Conservation (phyloP, 345 rosid genomes). For the Moringa oleifera region DNA sequence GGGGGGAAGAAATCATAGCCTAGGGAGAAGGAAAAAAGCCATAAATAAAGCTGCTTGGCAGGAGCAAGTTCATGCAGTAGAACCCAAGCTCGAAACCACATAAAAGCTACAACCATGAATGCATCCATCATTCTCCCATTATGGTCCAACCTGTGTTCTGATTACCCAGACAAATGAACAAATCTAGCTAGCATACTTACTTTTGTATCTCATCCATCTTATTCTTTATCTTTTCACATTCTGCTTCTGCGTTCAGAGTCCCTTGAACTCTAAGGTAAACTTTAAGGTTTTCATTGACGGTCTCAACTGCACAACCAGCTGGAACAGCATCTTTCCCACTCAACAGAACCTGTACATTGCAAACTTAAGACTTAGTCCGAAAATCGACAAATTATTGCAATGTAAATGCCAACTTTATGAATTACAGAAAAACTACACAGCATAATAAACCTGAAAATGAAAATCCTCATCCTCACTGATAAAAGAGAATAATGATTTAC, state of each 20-base stretch:
- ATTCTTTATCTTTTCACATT: conserved; percentile 58
- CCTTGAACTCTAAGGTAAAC: conserved; percentile 80
- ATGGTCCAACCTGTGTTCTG: neutral
- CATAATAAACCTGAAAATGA: neutral
- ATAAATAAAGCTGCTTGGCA: no score
- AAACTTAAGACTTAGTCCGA: no score
- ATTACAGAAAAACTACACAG: no score
- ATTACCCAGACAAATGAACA: neutral
- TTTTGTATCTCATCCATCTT: conserved; percentile 63
- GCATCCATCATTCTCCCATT: neutral
- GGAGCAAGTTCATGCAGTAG: no score
- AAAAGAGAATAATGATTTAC: no score
- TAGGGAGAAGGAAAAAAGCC: no score
- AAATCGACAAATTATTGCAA: no score
- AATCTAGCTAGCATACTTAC: conserved; percentile 31
- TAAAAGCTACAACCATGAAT: neutral
- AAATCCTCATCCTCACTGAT: neutral
- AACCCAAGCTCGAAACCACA: neutral
- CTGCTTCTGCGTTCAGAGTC: conserved; percentile 50
- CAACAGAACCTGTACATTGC: conserved; percentile 45
- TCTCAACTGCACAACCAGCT: conserved; percentile 67
- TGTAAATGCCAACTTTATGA: no score
- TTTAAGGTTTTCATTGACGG: conserved; percentile 72
- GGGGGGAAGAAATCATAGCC: no score
- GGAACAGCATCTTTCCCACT: conserved; percentile 69